phyloP scores from a whole-genome alignment of 805 yeast species.

The Ogataea paradorogensis region DNA sequence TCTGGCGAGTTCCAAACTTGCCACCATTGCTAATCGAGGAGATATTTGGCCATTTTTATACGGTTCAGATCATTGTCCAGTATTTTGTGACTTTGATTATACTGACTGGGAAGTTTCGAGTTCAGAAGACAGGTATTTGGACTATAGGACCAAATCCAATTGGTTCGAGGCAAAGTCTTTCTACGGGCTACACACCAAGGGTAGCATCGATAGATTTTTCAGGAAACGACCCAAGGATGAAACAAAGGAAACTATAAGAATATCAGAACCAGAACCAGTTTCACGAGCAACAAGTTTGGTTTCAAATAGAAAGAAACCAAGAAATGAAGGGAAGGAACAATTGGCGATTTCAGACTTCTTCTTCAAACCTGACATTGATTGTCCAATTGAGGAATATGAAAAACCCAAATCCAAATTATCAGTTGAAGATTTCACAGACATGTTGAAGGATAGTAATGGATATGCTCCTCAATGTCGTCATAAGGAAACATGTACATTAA shows the following conservation, averaged over 20 bases:
- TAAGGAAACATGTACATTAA: conserved; percentile 42
- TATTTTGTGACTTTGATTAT: conserved; percentile 61
- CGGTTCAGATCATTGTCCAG: conserved; percentile 97
- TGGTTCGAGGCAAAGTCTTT: conserved; percentile 53
- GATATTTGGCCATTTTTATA: conserved; percentile 65
- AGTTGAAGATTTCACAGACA: conserved; percentile 19
- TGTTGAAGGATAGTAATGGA: conserved; percentile 18
- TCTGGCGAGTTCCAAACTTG: conserved; percentile 43
- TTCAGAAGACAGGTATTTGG: conserved; percentile 4
- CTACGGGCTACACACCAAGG: conserved; percentile 37
- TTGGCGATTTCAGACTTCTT: conserved; percentile 26
- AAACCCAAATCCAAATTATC: conserved; percentile 9
- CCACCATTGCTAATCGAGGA: conserved; percentile 35
- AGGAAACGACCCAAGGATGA: not conserved
- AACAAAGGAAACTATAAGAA: not conserved
- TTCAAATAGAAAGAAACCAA: conserved; percentile 6
- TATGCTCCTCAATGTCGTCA: conserved; percentile 46
- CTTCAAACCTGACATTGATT: conserved; percentile 7
- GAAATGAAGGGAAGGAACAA: conserved; percentile 14
- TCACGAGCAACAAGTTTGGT: not conserved
- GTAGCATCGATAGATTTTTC: conserved; percentile 33
- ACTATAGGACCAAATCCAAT: conserved; percentile 24
- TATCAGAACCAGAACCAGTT: not conserved
- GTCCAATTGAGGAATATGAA: not conserved
- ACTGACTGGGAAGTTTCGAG: conserved; percentile 1